Percentiles rank a stretch among this genome's conserved stretches.
Conservation (phyloP, 2,329 filamentous ascomycete species). For the Fusarium staphyleae region DNA sequence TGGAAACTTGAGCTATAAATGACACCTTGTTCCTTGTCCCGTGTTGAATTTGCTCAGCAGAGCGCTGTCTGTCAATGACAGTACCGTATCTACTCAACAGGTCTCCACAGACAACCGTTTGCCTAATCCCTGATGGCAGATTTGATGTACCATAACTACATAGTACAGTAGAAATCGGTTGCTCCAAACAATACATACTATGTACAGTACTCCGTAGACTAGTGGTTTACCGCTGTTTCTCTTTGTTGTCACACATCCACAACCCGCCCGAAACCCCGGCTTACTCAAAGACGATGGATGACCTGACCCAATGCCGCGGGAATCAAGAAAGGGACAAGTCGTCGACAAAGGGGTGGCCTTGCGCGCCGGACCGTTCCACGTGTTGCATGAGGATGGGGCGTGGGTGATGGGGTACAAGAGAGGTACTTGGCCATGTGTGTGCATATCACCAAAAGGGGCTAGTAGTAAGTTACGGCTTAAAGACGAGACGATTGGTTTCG, state of each 20-base stretch:
- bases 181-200: no score
- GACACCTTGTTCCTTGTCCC: constrained; percentile 21
- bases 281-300: not conserved
- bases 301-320: constrained; percentile 2
- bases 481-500: no score
- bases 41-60: not conserved
- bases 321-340: constrained; percentile 16
- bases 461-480: no score
- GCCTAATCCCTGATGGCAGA: constrained; percentile 5
- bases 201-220: no score
- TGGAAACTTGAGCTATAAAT: constrained; percentile 7
- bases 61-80: not conserved
- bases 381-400: constrained; percentile 24
- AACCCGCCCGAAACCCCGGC: not conserved
- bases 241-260: not conserved
- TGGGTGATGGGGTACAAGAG: constrained; percentile 16
- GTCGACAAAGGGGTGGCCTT: constrained; percentile 3
- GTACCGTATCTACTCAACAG: no score
- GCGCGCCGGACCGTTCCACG: constrained; percentile 31
- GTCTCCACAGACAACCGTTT: constrained; percentile 12
- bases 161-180: no score
- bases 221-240: not conserved
- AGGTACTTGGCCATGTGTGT: constrained; percentile 13
- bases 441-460: constrained; percentile 7
- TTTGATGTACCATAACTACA: no score